phyloP scores from a whole-genome alignment of 2,329 filamentous ascomycete species.

The Venturia aucupariae region DNA sequence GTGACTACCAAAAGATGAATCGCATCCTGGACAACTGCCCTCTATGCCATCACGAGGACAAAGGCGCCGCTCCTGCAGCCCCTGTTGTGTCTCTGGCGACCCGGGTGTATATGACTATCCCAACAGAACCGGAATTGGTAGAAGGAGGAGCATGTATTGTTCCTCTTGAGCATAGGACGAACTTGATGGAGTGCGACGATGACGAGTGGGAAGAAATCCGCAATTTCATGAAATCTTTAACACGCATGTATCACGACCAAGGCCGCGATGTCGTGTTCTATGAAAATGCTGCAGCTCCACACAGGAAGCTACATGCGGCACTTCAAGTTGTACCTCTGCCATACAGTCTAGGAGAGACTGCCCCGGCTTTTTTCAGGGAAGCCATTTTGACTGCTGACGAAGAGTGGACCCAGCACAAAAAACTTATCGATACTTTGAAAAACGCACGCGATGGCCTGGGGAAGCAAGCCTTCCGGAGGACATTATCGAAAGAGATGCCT shows the following conservation, averaged over 20 bases:
- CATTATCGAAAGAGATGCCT: constrained; percentile 88
- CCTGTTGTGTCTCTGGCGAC: constrained; percentile 81
- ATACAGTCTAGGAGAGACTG: constrained; percentile 81
- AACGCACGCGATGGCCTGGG: constrained; percentile 55
- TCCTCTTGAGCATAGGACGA: constrained; percentile 75
- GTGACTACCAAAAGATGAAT: constrained; percentile 84
- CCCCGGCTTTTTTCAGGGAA: constrained; percentile 91
- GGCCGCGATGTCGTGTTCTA: constrained; percentile 93
- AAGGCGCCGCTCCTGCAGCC: constrained; percentile 62
- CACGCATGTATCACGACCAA: constrained; percentile 87
- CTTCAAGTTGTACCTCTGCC: constrained; percentile 82
- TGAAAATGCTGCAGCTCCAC: constrained; percentile 82
- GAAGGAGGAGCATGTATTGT: constrained; percentile 80
- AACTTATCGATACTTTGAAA: constrained; percentile 79
- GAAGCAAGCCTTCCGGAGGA: constrained; percentile 70
- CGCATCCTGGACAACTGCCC: constrained; percentile 78
- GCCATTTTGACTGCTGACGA: constrained; percentile 81
- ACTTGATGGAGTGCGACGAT: constrained; percentile 95
- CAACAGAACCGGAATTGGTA: constrained; percentile 80
- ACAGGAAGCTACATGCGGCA: constrained; percentile 71
- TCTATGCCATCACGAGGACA: constrained; percentile 87
- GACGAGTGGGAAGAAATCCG: constrained; percentile 96
- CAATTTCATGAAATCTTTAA: constrained; percentile 97
- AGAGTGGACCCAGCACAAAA: constrained; percentile 93
- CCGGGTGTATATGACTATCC: constrained; percentile 75